phyloP scores from a whole-genome alignment of 1,139 yeast genomes.

The Scheffersomyces segobiensis region DNA sequence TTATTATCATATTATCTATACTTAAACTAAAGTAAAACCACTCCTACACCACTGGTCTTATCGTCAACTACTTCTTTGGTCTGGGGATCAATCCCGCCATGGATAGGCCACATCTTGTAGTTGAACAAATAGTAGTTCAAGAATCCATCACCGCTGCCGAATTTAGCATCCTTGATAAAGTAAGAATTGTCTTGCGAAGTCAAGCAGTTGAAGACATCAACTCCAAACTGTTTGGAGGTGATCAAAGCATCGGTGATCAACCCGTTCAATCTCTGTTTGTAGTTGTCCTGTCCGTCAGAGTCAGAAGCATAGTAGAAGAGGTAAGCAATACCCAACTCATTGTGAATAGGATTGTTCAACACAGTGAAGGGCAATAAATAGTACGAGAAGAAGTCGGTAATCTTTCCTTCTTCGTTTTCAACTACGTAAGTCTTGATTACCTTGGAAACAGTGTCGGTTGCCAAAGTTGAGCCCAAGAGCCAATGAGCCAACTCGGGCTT shows the following conservation, averaged over 20 bases:
- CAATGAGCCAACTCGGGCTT: constrained; percentile 80
- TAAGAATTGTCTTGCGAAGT: constrained; percentile 86
- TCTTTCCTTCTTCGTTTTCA: constrained; percentile 59
- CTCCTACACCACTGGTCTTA: constrained; percentile 81
- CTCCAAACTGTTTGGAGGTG: constrained; percentile 62
- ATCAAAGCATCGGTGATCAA: constrained; percentile 78
- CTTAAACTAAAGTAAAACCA: constrained; percentile 63
- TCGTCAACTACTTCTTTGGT: constrained; percentile 52
- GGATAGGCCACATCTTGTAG: constrained; percentile 76
- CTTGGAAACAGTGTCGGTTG: constrained; percentile 28
- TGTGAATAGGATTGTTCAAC: constrained; percentile 63
- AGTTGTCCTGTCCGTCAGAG: constrained; percentile 30
- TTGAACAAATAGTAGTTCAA: constrained; percentile 90
- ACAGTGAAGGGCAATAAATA: constrained; percentile 88
- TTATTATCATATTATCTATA: not conserved
- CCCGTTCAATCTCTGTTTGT: constrained; percentile 58
- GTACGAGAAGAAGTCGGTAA: constrained; percentile 88
- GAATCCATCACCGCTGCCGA: constrained; percentile 93
- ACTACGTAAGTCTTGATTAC: constrained; percentile 83
- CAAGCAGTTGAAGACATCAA: constrained; percentile 92
- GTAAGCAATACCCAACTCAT: constrained; percentile 81
- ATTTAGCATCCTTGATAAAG: constrained; percentile 78
- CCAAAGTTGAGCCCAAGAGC: constrained; percentile 54
- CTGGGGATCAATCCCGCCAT: constrained; percentile 70
- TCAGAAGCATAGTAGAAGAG: constrained; percentile 87